Evolutionary conservation across 495 filamentous ascomycete species (phyloP).

Genomic region (Pseudevernia furfuracea): DNA sequence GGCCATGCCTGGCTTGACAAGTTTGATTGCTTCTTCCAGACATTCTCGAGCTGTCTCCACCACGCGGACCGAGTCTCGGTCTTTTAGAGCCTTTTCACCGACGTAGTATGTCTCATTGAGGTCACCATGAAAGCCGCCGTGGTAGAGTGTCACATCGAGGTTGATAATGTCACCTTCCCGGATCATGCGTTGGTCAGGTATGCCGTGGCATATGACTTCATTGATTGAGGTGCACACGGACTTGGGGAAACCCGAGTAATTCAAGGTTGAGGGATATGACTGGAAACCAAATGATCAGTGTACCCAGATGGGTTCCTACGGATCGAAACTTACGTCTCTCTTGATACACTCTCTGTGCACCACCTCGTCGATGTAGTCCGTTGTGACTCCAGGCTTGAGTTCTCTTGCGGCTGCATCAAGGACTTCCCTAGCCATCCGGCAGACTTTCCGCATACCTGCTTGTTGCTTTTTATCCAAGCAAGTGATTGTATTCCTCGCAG

Average conservation of each 20-base stretch:
- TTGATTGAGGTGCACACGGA: constrained; percentile 94
- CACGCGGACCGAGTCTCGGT: constrained; percentile 74
- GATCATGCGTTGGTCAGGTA: constrained; percentile 71
- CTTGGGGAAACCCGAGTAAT: constrained; percentile 96
- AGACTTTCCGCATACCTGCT: constrained; percentile 89
- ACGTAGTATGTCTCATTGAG: constrained; percentile 92
- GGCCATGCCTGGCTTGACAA: constrained; percentile 79
- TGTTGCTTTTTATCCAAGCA: constrained; percentile 73
- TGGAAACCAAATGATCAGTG: constrained; percentile 29
- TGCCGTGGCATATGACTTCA: constrained; percentile 94
- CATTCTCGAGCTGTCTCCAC: constrained; percentile 77
- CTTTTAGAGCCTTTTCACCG: constrained; percentile 63
- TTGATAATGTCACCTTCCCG: constrained; percentile 84
- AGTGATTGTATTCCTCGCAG: constrained; percentile 65
- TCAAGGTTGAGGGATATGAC: constrained; percentile 94
- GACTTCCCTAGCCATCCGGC: constrained; percentile 80
- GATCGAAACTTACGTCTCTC: constrained; percentile 57
- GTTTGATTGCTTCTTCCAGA: constrained; percentile 70
- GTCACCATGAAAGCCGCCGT: constrained; percentile 81
- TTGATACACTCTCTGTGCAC: constrained; percentile 95
- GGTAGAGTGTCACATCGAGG: constrained; percentile 81
- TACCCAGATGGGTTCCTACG: background rate
- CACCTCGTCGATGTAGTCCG: constrained; percentile 91
- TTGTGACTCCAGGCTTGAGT: constrained; percentile 80
- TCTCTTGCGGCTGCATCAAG: constrained; percentile 83